These are phyloP conservation scores for Tagetes erecta DNA, from an alignment of 129 eudicot genomes.

Conservation along the genomic window DNA sequence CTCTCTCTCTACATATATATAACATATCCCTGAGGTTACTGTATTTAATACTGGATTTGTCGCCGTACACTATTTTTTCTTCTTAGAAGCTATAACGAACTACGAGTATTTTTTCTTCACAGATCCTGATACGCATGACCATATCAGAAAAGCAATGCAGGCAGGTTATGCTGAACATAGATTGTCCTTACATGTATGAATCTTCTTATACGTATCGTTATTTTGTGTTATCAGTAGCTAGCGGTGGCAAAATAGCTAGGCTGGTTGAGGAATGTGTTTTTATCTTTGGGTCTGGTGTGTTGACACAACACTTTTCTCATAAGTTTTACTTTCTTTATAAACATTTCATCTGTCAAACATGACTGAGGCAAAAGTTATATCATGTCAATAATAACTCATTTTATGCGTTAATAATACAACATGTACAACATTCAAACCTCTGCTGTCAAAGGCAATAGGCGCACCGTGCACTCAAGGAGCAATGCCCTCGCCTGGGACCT, in stretches of 20 bases:
- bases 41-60: background rate
- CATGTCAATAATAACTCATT: background rate
- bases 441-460: no score
- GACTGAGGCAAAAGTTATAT: background rate
- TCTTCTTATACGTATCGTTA: slow-evolving; percentile 1
- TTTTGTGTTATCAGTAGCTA: background rate
- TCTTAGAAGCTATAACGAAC: slow-evolving; percentile 8
- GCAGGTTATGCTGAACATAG: slow-evolving; percentile 69
- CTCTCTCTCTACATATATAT: background rate
- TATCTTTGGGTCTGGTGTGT: background rate
- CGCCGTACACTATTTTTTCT: background rate
- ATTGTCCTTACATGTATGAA: slow-evolving; percentile 59
- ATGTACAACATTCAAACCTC: background rate
- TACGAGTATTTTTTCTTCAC: slow-evolving; percentile 24
- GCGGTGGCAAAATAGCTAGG: background rate
- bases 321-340: background rate
- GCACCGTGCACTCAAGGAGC: no score
- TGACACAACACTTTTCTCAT: background rate
- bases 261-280: background rate
- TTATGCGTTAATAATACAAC: background rate
- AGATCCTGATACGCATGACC: slow-evolving; percentile 74
- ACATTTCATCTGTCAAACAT: background rate
- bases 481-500: no score
- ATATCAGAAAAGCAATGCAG: slow-evolving; percentile 54
- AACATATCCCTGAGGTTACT: background rate